Conservation (phyloP, 331 rosid genomes). For the Rhamnella rubrinervis region DNA sequence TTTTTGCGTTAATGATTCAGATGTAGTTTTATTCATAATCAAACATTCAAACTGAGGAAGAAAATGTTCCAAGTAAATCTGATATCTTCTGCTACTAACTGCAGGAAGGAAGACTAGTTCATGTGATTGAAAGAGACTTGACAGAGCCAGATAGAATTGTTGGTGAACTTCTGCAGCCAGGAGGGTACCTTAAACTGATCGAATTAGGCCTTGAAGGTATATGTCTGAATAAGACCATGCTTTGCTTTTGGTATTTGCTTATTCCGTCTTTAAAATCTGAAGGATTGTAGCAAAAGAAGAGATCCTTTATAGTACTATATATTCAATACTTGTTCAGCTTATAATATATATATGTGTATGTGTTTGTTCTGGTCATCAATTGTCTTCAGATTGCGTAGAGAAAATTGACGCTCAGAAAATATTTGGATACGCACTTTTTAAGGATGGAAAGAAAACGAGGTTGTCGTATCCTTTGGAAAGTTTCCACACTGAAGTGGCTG, state of each 20-base stretch:
- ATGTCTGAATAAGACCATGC: neutral
- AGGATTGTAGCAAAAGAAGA: neutral
- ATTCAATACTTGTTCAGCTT: too few relatives aligned
- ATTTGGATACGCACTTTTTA: constrained; percentile 55
- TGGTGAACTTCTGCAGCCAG: constrained; percentile 63
- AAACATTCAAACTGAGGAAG: too few relatives aligned
- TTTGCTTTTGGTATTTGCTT: neutral
- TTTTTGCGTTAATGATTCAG: too few relatives aligned
- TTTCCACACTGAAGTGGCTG: constrained; percentile 46
- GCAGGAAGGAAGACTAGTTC: constrained; percentile 50
- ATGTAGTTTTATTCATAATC: too few relatives aligned
- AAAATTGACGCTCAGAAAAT: constrained; percentile 59
- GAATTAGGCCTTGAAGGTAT: constrained; percentile 59
- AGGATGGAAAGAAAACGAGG: constrained; percentile 39
- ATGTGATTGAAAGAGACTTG: constrained; percentile 48
- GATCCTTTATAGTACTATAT: too few relatives aligned
- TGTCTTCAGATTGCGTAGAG: constrained; percentile 53
- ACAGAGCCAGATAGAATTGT: constrained; percentile 52
- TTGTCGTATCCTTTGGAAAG: constrained; percentile 55
- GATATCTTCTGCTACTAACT: neutral
- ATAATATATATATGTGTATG: too few relatives aligned
- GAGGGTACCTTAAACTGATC: constrained; percentile 51
- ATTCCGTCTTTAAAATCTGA: too few relatives aligned
- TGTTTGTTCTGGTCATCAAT: constrained; percentile 11
- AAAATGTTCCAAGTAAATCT: neutral